A percentile compares a stretch with the other conserved stretches of the same genome.
phyloP scores from a whole-genome alignment of 805 yeast genomes.

The Saturnispora saitoi region DNA sequence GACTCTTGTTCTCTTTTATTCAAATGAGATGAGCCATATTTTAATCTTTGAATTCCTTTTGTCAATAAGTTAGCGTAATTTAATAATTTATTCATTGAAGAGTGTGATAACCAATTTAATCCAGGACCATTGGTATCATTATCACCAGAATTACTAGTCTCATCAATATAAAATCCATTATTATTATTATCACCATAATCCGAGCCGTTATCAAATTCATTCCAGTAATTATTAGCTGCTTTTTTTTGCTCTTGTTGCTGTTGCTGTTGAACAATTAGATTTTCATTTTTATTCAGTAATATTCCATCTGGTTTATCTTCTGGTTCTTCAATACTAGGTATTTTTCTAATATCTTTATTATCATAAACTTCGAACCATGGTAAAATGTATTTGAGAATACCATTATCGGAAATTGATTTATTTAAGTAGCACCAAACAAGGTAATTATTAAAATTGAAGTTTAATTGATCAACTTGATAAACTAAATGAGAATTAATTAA shows the following conservation, averaged over 20 bases:
- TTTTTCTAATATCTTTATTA: slow-evolving; percentile 35
- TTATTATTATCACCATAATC: slow-evolving; percentile 38
- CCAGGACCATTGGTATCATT: slow-evolving; percentile 7
- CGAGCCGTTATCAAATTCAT: slow-evolving; percentile 57
- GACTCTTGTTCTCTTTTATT: background rate
- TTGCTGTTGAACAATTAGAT: slow-evolving; percentile 3
- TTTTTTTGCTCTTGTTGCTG: background rate
- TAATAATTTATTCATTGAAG: slow-evolving; percentile 8
- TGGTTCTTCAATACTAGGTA: slow-evolving; percentile 20
- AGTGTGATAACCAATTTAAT: slow-evolving; percentile 10
- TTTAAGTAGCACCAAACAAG: slow-evolving; percentile 21
- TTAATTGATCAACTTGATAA: slow-evolving; percentile 33
- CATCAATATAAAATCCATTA: slow-evolving; percentile 32
- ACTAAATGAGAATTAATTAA: slow-evolving; percentile 41
- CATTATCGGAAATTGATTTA: slow-evolving; percentile 15
- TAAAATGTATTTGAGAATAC: slow-evolving; percentile 22
- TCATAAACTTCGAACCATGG: slow-evolving; percentile 28
- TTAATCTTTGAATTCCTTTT: background rate
- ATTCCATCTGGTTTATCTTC: slow-evolving; percentile 19
- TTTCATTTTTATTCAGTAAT: slow-evolving; percentile 25
- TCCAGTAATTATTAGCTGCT: slow-evolving; percentile 43
- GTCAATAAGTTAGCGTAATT: slow-evolving; percentile 5
- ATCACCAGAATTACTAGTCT: slow-evolving; percentile 7
- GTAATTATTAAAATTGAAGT: slow-evolving; percentile 28
- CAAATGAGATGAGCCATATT: background rate